Evolutionary conservation across 805 yeast species (phyloP).

Genomic region (Saccharomycopsis capsularis): DNA sequence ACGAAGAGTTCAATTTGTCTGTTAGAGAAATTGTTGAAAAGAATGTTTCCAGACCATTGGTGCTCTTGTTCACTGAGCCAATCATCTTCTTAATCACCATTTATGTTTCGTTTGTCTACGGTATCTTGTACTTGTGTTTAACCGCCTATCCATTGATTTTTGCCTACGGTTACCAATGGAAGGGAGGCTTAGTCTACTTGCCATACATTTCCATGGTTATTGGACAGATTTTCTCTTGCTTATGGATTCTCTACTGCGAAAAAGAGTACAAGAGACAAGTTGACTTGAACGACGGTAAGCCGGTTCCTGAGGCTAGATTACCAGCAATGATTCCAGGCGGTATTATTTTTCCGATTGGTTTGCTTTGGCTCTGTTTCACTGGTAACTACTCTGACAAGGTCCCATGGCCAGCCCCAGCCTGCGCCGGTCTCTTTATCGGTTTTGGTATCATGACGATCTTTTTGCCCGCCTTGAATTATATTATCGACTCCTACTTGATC

Average conservation of each 20-base stretch:
- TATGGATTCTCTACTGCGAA: conserved; percentile 47
- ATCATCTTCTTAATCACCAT: conserved; percentile 59
- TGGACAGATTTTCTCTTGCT: conserved; percentile 58
- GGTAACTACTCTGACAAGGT: conserved; percentile 64
- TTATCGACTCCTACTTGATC: conserved; percentile 61
- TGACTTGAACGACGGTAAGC: conserved; percentile 45
- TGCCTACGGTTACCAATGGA: conserved; percentile 51
- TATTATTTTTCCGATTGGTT: conserved; percentile 64
- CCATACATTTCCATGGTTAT: conserved; percentile 74
- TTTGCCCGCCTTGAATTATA: conserved; percentile 61
- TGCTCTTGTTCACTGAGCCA: conserved; percentile 64
- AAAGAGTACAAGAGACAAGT: conserved; percentile 42
- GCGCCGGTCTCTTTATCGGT: conserved; percentile 58
- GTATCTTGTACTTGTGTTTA: conserved; percentile 65
- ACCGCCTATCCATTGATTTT: conserved; percentile 75
- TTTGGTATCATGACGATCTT: conserved; percentile 64
- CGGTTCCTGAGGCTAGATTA: conserved; percentile 75
- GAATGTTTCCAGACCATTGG: conserved; percentile 60
- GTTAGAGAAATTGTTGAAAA: conserved; percentile 54
- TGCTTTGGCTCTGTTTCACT: conserved; percentile 85
- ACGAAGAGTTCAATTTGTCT: conserved; percentile 50
- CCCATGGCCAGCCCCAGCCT: conserved; percentile 79
- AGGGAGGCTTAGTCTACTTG: conserved; percentile 59
- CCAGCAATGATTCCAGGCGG: conserved; percentile 71
- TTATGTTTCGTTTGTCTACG: conserved; percentile 75